Evolutionary conservation across 371 early-diverging fungal species (phyloP), one percentile per base, ranked within the genome.

Genomic region (Mucor plumbeus): DNA sequence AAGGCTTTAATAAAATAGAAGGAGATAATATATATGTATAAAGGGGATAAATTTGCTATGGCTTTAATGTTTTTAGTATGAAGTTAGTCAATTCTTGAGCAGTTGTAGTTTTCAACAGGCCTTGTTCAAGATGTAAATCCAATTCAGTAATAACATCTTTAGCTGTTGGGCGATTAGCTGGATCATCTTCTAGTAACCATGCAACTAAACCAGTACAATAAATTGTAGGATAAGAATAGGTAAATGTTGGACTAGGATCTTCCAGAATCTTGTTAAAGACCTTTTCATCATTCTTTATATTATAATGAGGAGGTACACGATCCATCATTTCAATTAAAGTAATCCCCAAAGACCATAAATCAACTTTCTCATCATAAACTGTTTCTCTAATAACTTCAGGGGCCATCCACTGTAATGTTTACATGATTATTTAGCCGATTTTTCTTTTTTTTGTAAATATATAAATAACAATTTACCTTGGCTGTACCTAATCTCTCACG

Each of bases 311-410:
- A 1, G 84, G 84, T 15, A 84, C 84, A 62, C 84, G 79, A 56
- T 84, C 84, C 81, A 84, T 81, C 84, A 84, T 84, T 65, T 84
- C 84, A 64, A 84, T 84, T 14, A 84, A 21, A 33, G 84, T 78
- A 38, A 84, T 80, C 3, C 84, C 84, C 19, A 84, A 63, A 9
- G 81, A 81, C 84, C 84, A 84, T 15, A 84, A 33, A 56, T 84
- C 84, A 9, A 79, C 75, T 61, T 79, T 84, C 70, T 78, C 80
- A 58, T 72, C 67, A 63, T 84, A 84, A 14, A 59, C 15, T 5
- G 67, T 33, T 69, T 81, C 78, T 44, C 70, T 66, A 41, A 84
- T 77, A 10, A 84, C 84, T 70, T 84, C 84, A 31, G 84, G 84
- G 8, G 84, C 80, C 84, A 84, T 84, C 84, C 84, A 83, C 78